Evolutionary conservation across 2,329 filamentous ascomycete species (phyloP).

Genomic region (Ascochyta viciae-villosae): DNA sequence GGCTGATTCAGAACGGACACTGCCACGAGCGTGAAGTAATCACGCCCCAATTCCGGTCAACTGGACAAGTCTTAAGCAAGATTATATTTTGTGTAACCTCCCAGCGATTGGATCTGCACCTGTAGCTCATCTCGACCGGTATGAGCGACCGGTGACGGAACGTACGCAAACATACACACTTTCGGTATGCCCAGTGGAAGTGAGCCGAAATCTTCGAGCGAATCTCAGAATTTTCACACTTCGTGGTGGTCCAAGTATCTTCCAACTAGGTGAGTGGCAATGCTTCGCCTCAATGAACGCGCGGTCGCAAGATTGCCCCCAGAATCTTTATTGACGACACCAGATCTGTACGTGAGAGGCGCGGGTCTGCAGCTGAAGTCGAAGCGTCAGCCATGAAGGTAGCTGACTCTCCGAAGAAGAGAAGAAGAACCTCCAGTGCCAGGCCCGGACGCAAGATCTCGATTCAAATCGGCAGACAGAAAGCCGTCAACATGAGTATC

Average conservation of each 20-base stretch:
- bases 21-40: too few species aligned
- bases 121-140: constrained; percentile 12
- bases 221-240: constrained; percentile 29
- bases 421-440: constrained; percentile 35
- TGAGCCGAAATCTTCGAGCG: constrained; percentile 36
- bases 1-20: too few species aligned
- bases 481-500: constrained; percentile 8
- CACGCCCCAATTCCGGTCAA: constrained; percentile 2
- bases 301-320: not conserved
- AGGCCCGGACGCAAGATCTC: too few species aligned
- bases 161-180: constrained; percentile 15
- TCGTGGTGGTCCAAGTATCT: constrained; percentile 41
- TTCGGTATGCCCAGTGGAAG: constrained; percentile 43
- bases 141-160: constrained; percentile 35
- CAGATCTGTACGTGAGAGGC: constrained; percentile 45
- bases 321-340: constrained; percentile 7
- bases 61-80: not conserved
- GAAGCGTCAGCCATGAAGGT: constrained; percentile 35
- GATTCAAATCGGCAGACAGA: constrained; percentile 18
- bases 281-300: not conserved
- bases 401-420: constrained; percentile 46
- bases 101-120: constrained; percentile 3
- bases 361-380: constrained; percentile 29
- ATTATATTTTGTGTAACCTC: constrained; percentile 13
- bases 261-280: constrained; percentile 36